phyloP scores from a whole-genome alignment of 345 rosid species.

The Gossypium mustelinum region DNA sequence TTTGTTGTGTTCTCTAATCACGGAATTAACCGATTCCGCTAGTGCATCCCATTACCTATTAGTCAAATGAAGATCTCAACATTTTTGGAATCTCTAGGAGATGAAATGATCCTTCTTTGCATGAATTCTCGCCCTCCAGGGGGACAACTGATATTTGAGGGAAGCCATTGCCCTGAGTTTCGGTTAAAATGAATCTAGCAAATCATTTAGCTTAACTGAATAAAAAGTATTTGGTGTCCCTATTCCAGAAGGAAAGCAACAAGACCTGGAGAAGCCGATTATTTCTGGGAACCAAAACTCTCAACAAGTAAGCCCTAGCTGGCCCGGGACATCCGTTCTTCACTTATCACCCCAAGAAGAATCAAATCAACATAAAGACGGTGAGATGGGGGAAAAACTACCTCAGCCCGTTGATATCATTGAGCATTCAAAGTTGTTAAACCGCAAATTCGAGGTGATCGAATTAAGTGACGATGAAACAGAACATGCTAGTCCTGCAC shows the following conservation, averaged over 20 bases:
- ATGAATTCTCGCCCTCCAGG: not conserved
- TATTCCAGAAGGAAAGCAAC: constrained; percentile 4
- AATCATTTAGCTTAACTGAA: not conserved
- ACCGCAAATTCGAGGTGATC: not conserved
- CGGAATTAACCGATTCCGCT: not conserved
- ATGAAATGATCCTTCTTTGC: not conserved
- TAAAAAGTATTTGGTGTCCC: not conserved
- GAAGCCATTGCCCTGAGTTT: too few relatives aligned
- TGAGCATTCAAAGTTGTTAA: not conserved
- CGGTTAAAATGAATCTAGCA: too few relatives aligned
- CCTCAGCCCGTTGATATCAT: not conserved
- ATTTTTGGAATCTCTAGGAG: not conserved
- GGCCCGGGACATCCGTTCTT: not conserved
- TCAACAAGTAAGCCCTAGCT: not conserved
- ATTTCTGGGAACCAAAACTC: not conserved
- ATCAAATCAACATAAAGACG: not conserved
- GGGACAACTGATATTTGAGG: not conserved
- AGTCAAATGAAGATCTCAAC: not conserved
- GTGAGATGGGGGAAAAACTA: not conserved
- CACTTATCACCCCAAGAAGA: not conserved
- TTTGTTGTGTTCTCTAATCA: not conserved
- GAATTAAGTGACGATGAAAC: constrained; percentile 18
- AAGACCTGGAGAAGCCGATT: not conserved
- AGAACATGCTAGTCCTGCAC: not conserved
- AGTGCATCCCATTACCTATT: not conserved